A percentile compares a stretch with the other conserved stretches of the same genome.
These are phyloP conservation scores for Harringtonia aguacate DNA, from an alignment of 2,329 filamentous ascomycete species.

Conservation along the genomic window DNA sequence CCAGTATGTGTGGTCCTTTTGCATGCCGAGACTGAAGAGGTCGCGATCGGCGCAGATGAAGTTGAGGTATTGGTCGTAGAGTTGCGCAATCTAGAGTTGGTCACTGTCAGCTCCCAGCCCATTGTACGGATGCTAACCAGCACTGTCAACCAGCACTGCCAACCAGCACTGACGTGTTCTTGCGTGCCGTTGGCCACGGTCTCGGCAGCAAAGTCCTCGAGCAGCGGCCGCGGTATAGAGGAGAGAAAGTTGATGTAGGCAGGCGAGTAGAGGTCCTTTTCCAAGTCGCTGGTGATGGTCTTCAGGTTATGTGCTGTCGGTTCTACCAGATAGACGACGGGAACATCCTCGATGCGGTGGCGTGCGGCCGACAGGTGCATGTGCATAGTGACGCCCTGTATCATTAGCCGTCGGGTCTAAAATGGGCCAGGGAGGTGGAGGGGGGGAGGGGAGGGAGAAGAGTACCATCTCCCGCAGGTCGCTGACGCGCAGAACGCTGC, in stretches of 20 bases:
- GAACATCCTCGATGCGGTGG: conserved; percentile 90
- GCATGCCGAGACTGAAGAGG: conserved; percentile 86
- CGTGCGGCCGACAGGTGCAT: conserved; percentile 74
- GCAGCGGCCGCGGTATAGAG: conserved; percentile 76
- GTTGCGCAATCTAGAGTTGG: conserved; percentile 60
- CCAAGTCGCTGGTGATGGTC: conserved; percentile 73
- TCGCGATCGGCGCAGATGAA: conserved; percentile 95
- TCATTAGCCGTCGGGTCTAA: background rate
- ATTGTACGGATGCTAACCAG: too few species aligned
- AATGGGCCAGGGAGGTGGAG: background rate
- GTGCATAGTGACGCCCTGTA: conserved; percentile 79
- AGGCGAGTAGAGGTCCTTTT: conserved; percentile 79
- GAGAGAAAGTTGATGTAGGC: conserved; percentile 97
- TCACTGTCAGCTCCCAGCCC: background rate
- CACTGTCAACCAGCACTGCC: background rate
- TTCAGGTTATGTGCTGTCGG: conserved; percentile 73
- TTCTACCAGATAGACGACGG: conserved; percentile 92
- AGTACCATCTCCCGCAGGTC: conserved; percentile 67
- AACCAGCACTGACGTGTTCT: conserved; percentile 34
- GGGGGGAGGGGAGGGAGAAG: background rate
- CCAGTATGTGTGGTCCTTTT: conserved; percentile 85
- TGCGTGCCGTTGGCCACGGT: conserved; percentile 76
- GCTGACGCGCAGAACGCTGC: conserved; percentile 87
- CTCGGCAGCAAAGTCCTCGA: conserved; percentile 90
- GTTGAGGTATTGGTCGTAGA: conserved; percentile 95